Base-by-base conservation (phyloP, 2,329 filamentous ascomycete species). In the Knufia petricola region DNA sequence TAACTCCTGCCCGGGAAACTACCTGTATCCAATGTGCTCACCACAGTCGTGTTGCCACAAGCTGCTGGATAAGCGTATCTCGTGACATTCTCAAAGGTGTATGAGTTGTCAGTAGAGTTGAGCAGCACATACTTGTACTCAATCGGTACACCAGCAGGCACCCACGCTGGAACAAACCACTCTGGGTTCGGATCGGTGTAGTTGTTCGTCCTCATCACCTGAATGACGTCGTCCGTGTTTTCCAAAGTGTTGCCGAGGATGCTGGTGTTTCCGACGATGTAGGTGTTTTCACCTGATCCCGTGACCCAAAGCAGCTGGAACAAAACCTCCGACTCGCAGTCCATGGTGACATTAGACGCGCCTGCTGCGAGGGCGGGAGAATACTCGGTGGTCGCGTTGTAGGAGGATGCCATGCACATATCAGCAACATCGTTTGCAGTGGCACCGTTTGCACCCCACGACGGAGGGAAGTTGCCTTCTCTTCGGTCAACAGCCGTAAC, bases 121-220 rank as follows among this genome's bases (percentile, higher is more conserved):
- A 64, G 59, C 43, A 77, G 75, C 57, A 87, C 75, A 60, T 78
- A 87, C 68, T 87, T 86, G 63, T 85, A 87, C 66, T 79, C 59
- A 37, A 87, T 68, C 2, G 63, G 65, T 41, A 70, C 69, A 2
- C 81, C 82, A 0, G 77, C 70, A 0, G 69, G 64, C 13, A 87
- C 63, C 1, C 65, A 67, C 23, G 86, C 60, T 0, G 74, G 75
- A 0, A 64, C 71, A 39, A 66, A 71, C 84, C 84, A 87, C 30
- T 50, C n/a, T 2, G 55, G 53, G 2, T 37, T 21, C 1, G 26
- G 21, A 3, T 26, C 31, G 2, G 55, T 54, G 30, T 47, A 46
- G 36, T 56, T 55, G 13, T 46, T 50, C 2, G 48, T 30, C n/a
- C 31, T 17, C 31, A 50, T 12, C 3, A 41, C 34, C 15, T 38